These are phyloP conservation scores for Sclerotinia trifoliorum DNA, from an alignment of 2,329 filamentous ascomycete species.

Conservation along the genomic window DNA sequence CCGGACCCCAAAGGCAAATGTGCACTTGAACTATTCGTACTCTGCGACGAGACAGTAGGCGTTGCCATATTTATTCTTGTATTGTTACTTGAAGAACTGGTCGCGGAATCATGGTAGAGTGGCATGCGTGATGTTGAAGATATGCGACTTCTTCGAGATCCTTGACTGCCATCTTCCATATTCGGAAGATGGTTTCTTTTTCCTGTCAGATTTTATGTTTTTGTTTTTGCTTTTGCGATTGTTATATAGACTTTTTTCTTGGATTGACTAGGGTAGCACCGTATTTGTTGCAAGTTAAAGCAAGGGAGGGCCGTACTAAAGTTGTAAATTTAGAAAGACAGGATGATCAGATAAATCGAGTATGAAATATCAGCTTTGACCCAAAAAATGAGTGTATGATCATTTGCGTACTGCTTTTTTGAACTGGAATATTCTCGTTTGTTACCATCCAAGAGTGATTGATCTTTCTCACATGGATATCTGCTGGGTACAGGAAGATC, in stretches of 20 bases:
- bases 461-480: slow-evolving; percentile 12
- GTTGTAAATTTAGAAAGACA: not conserved
- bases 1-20: slow-evolving; percentile 25
- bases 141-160: slow-evolving; percentile 19
- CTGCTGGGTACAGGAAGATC: slow-evolving; percentile 18
- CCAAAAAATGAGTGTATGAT: slow-evolving; percentile 8
- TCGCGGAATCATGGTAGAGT: slow-evolving; percentile 21
- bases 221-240: not conserved
- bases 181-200: slow-evolving; percentile 9
- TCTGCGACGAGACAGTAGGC: slow-evolving; percentile 23
- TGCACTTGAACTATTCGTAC: slow-evolving; percentile 26
- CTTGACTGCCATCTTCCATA: slow-evolving; percentile 23
- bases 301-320: not conserved
- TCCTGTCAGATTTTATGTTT: not conserved
- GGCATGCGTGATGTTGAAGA: slow-evolving; percentile 26
- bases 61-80: slow-evolving; percentile 33
- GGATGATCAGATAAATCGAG: not conserved
- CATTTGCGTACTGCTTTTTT: slow-evolving; percentile 1
- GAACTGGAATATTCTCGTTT: slow-evolving; percentile 8
- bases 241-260: not conserved
- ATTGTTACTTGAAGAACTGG: slow-evolving; percentile 29
- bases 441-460: not conserved
- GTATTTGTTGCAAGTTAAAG: slow-evolving; percentile 4
- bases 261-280: not conserved
- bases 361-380: not conserved